These are phyloP conservation scores for Cyclostephanos invisitatus DNA, from an alignment of 108 stramenopile genomes.

Conservation along the genomic window DNA sequence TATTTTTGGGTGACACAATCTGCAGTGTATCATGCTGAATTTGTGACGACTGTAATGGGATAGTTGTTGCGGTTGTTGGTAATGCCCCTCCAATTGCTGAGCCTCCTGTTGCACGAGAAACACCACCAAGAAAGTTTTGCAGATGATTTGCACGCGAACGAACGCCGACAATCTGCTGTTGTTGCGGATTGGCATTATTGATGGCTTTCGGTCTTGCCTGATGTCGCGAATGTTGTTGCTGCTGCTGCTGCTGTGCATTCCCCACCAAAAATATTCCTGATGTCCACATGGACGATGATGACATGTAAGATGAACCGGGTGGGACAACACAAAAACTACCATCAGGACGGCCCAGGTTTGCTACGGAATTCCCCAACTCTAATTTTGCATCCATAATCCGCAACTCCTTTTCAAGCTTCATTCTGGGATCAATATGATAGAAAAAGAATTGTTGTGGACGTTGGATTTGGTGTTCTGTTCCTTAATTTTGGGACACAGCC, in stretches of 20 bases:
- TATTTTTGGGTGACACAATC: conserved; percentile 11
- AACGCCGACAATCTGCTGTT: conserved; percentile 39
- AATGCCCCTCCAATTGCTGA: conserved; percentile 18
- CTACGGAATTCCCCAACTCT: conserved; percentile 78
- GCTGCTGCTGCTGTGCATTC: conserved; percentile 3
- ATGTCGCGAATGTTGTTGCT: neutral
- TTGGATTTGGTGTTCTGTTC: neutral
- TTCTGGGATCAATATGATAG: conserved; percentile 55
- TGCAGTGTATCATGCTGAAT: conserved; percentile 26
- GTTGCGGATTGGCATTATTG: conserved; percentile 8
- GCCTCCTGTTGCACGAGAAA: neutral
- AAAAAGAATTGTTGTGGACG: neutral
- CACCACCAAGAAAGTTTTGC: conserved; percentile 58
- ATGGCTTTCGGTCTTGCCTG: conserved; percentile 4
- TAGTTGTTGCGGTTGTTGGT: conserved; percentile 17
- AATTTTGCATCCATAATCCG: conserved; percentile 81
- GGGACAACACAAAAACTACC: conserved; percentile 86
- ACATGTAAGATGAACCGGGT: conserved; percentile 74
- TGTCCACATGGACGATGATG: conserved; percentile 59
- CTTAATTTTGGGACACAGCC: neutral
- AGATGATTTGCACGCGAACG: conserved; percentile 81
- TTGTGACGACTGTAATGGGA: conserved; percentile 10
- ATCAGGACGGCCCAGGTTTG: conserved; percentile 65
- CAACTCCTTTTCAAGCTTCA: conserved; percentile 85
- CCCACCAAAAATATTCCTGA: conserved; percentile 32